A percentile compares a stretch with the other conserved stretches of the same genome.
Evolutionary conservation across 2,329 filamentous ascomycete genomes (phyloP).

Genomic region (Cercospora sojina): DNA sequence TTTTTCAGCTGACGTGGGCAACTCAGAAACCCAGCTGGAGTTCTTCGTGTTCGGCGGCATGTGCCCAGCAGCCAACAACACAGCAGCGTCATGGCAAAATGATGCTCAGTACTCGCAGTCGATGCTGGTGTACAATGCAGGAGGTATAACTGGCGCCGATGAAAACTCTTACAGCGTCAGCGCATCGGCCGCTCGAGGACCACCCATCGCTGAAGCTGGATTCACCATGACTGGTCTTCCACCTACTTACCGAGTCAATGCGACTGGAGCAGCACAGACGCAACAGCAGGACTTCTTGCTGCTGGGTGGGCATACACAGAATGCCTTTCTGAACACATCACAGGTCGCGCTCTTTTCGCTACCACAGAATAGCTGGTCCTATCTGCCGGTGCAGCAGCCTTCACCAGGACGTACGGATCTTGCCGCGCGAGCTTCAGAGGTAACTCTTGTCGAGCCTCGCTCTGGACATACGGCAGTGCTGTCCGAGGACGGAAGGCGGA

Average conservation of each 20-base stretch:
- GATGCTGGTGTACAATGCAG: slow-evolving; percentile 67
- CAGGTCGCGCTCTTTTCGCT: slow-evolving; percentile 83
- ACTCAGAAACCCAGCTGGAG: slow-evolving; percentile 53
- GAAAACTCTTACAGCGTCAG: slow-evolving; percentile 48
- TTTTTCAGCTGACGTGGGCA: slow-evolving; percentile 64
- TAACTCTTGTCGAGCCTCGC: slow-evolving; percentile 65
- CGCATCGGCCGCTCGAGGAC: slow-evolving; percentile 54
- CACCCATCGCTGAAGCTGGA: slow-evolving; percentile 79
- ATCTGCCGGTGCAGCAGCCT: slow-evolving; percentile 63
- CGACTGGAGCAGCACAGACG: slow-evolving; percentile 55
- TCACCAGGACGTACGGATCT: slow-evolving; percentile 55
- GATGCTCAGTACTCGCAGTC: slow-evolving; percentile 74
- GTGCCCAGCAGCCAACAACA: slow-evolving; percentile 61
- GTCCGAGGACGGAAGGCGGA: slow-evolving; percentile 71
- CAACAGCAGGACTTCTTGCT: slow-evolving; percentile 78
- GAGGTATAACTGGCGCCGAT: slow-evolving; percentile 35
- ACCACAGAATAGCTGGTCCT: slow-evolving; percentile 84
- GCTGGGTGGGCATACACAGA: slow-evolving; percentile 78
- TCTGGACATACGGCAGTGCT: slow-evolving; percentile 87
- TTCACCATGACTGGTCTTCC: slow-evolving; percentile 76
- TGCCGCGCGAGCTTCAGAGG: slow-evolving; percentile 43
- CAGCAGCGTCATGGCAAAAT: slow-evolving; percentile 60
- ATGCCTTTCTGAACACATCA: slow-evolving; percentile 92
- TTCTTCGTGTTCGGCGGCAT: slow-evolving; percentile 86
- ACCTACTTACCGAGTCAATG: slow-evolving; percentile 67